Conservation (phyloP, 208 protist species). For the Acanthamoeba quina region DNA sequence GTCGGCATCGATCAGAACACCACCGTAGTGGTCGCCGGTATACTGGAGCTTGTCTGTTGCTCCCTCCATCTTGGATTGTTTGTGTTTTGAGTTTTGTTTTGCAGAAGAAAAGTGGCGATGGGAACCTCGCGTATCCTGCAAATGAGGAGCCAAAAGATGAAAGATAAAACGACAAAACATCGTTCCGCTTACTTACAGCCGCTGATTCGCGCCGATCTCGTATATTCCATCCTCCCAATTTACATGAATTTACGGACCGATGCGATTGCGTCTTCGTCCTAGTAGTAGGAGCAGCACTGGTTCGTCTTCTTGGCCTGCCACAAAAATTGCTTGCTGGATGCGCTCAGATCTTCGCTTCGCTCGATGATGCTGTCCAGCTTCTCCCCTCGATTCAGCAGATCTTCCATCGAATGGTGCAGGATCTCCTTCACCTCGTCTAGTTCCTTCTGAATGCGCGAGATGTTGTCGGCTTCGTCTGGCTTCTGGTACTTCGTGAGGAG, state of each 20-base stretch:
- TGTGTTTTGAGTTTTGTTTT: background rate
- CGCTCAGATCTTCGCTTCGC: conserved; percentile 74
- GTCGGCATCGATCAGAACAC: conserved; percentile 29
- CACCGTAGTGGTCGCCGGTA: conserved; percentile 37
- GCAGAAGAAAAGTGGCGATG: too few relatives aligned
- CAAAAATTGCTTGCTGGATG: conserved; percentile 72
- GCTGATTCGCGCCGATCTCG: too few relatives aligned
- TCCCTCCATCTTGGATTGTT: background rate
- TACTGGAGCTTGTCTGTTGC: background rate
- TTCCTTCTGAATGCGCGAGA: conserved; percentile 74
- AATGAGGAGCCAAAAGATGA: too few relatives aligned
- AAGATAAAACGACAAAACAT: too few relatives aligned
- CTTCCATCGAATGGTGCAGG: conserved; percentile 73
- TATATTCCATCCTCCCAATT: background rate
- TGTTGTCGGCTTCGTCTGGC: conserved; percentile 63
- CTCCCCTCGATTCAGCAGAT: conserved; percentile 72
- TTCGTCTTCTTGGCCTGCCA: conserved; percentile 78
- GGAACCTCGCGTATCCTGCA: too few relatives aligned
- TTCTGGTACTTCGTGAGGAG: conserved; percentile 72
- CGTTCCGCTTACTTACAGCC: too few relatives aligned
- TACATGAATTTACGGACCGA: background rate
- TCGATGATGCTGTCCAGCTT: conserved; percentile 77
- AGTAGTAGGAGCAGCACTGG: conserved; percentile 65
- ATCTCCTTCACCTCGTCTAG: conserved; percentile 76
- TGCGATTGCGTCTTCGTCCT: background rate